Percentiles rank a stretch among this genome's conserved stretches.
Evolutionary conservation across 176 grass and related monocot species (phyloP).

Genomic region (Olyra latifolia): DNA sequence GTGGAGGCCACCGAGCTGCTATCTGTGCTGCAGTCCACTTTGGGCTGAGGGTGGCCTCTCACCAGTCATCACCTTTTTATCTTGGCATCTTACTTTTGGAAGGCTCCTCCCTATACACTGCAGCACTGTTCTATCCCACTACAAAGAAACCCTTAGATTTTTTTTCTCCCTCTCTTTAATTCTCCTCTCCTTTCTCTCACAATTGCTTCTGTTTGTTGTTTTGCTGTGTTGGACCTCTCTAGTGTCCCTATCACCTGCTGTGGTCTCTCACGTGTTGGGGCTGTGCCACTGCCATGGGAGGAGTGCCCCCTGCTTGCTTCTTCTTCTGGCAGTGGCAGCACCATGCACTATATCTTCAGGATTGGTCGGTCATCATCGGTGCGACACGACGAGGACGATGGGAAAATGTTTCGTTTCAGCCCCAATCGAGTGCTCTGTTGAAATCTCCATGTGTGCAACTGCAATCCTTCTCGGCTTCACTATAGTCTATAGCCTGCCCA

Average conservation of each 20-base stretch:
- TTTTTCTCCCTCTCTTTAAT: not conserved
- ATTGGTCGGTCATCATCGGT: slow-evolving; percentile 36
- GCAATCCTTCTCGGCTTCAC: slow-evolving; percentile 1
- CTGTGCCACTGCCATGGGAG: not conserved
- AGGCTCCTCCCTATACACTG: slow-evolving; percentile 24
- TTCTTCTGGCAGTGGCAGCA: slow-evolving; percentile 43
- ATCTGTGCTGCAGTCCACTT: slow-evolving; percentile 52
- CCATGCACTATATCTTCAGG: slow-evolving; percentile 22
- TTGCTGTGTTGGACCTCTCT: slow-evolving; percentile 33
- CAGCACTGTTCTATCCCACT: slow-evolving; percentile 37
- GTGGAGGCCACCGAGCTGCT: slow-evolving; percentile 55
- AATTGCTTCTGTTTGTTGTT: slow-evolving; percentile 39
- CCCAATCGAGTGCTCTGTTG: slow-evolving; percentile 44
- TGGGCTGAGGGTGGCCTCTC: slow-evolving; percentile 29
- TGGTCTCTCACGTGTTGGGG: slow-evolving; percentile 29
- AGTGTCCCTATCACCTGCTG: not conserved
- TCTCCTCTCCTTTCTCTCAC: not conserved
- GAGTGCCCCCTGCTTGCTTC: slow-evolving; percentile 7
- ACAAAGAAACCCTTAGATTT: slow-evolving; percentile 27
- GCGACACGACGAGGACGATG: not conserved
- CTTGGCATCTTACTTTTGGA: slow-evolving; percentile 60
- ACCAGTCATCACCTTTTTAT: slow-evolving; percentile 28
- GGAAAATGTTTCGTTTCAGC: not conserved
- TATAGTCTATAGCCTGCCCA: not conserved
- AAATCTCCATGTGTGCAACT: slow-evolving; percentile 8